A percentile compares a stretch with the other conserved stretches of the same genome.
These are phyloP conservation scores for Xylariaceae sp. DNA, from an alignment of 2,329 filamentous ascomycete species.

Conservation along the genomic window DNA sequence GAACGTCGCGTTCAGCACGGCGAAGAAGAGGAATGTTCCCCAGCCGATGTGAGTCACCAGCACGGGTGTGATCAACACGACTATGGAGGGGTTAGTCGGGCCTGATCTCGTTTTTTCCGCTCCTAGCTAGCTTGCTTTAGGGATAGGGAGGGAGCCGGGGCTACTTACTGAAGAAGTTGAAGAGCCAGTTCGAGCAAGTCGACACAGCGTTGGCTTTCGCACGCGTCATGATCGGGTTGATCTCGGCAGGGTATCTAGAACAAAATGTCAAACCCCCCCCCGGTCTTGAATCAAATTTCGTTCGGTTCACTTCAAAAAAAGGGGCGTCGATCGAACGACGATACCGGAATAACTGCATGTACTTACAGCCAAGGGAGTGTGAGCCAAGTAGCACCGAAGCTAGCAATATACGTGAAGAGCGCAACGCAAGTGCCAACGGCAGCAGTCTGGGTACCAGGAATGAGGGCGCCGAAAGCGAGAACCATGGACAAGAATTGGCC, in stretches of 20 bases:
- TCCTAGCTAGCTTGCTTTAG: neutral
- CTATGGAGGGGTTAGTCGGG: constrained; percentile 11
- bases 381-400: constrained; percentile 61
- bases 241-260: constrained; percentile 44
- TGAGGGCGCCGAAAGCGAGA: constrained; percentile 56
- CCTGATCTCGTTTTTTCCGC: neutral
- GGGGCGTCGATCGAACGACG: too few relatives aligned
- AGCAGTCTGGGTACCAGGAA: constrained; percentile 56
- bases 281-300: too few relatives aligned
- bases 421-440: constrained; percentile 64
- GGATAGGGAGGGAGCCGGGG: neutral
- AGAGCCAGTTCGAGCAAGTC: constrained; percentile 45
- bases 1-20: constrained; percentile 33
- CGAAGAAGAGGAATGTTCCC: constrained; percentile 48
- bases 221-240: constrained; percentile 46
- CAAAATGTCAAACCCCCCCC: neutral
- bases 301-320: too few relatives aligned
- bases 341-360: neutral
- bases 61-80: constrained; percentile 59
- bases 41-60: constrained; percentile 54
- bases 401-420: constrained; percentile 63
- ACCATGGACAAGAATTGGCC: constrained; percentile 53
- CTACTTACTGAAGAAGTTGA: constrained; percentile 36
- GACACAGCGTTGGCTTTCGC: constrained; percentile 48
- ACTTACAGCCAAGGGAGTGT: constrained; percentile 53